Conservation (phyloP, 83 land plant genomes). For the Thuja plicata region DNA sequence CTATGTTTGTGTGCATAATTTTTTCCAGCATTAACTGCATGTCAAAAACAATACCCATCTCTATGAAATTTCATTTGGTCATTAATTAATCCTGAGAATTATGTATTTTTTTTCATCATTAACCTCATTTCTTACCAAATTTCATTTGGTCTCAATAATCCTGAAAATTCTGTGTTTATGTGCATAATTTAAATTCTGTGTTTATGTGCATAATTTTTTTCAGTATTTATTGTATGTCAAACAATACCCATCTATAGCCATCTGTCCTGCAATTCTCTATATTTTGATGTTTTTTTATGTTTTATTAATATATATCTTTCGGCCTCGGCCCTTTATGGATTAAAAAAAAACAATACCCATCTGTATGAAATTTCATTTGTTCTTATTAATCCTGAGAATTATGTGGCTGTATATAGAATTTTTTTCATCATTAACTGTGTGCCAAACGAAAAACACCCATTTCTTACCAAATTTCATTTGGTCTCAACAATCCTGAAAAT, state of each 20-base stretch:
- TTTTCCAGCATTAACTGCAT: not conserved
- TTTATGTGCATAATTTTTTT: not conserved
- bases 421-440: too few species aligned
- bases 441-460: not conserved
- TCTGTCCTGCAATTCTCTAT: too few species aligned
- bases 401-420: not conserved
- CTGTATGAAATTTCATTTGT: too few species aligned
- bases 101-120: too few species aligned
- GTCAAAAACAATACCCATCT: not conserved
- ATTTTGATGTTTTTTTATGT: too few species aligned
- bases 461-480: not conserved
- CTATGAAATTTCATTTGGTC: too few species aligned
- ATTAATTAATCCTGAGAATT: not conserved
- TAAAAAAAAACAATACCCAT: too few species aligned
- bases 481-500: not conserved
- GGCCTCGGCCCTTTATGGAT: too few species aligned
- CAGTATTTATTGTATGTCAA: not conserved
- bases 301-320: too few species aligned
- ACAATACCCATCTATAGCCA: not conserved
- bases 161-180: not conserved
- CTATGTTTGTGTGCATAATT: not conserved
- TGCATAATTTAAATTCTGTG: not conserved
- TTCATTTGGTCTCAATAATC: not conserved
- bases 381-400: not conserved
- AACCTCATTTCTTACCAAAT: not conserved